Base-by-base conservation (phyloP, 1,284 basidiomycete genomes). In the Cryptococcus hybrid region DNA sequence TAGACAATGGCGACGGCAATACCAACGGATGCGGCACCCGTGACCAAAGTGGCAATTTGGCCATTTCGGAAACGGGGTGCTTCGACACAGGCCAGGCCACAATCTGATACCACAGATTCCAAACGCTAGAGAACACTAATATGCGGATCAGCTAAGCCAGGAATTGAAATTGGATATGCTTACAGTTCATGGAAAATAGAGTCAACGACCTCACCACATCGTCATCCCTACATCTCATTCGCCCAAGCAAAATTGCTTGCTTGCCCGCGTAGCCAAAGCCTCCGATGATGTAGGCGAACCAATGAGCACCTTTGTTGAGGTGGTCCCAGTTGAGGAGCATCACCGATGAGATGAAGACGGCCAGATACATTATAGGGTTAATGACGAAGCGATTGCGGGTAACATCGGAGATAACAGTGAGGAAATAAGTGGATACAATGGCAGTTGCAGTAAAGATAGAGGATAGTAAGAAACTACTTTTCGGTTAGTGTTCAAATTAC, bases 231-330 rank as follows among this genome's bases (percentile, higher is more conserved):
- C 66, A n/a, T 45, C 24, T 62, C 52, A 58, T 73, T 76, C 13
- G 74, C 74, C 74, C 74, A 76, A 0, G 72, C 72, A 53, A 73
- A 74, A 60, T 76, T 76, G 30, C 61, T 62, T 3, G 74, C 74
- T 57, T 76, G 74, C 15, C 74, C n/a, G 70, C 68, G 50, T 73
- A 73, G 0, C 70, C 71, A 40, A 73, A 62, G 37, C 68, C 69
- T 9, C 62, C 60, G 15, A 71, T 61, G 50, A 64, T 67, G 57
- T 73, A 76, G 0, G 74, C 73, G 54, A 75, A 75, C 52, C 63
- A 72, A 24, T 74, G 60, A 7, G 63, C 71, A 3, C 62, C 64
- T 11, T 49, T 48, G 7, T 53, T 56, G 4, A 61, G 53, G 34
- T 67, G 58, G 50, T 74, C 53, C 72, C 72, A 75, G 3, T 70